Evolutionary conservation across 768 basidiomycete genomes (phyloP).

Genomic region (Galerina marginata): DNA sequence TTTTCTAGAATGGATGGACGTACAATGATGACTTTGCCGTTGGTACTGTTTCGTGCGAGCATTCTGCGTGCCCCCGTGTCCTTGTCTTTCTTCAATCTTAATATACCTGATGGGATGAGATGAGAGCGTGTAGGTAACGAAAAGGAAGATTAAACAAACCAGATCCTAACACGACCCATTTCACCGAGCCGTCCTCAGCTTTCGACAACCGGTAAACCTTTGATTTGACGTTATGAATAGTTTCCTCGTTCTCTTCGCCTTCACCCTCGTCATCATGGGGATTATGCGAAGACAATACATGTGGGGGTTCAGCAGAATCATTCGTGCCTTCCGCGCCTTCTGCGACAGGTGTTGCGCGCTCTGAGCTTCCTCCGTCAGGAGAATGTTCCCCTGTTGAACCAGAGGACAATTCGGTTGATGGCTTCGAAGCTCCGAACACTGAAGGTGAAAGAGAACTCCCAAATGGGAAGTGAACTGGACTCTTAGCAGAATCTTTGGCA

Average conservation of each 20-base stretch:
- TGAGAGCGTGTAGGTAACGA: background rate
- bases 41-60: slow-evolving; percentile 73
- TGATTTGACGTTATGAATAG: slow-evolving; percentile 57
- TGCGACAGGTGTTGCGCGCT: slow-evolving; percentile 17
- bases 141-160: slow-evolving; percentile 42
- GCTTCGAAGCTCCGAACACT: slow-evolving; percentile 4
- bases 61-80: slow-evolving; percentile 61
- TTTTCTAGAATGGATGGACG: slow-evolving; percentile 32
- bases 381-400: slow-evolving; percentile 13
- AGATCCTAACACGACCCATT: slow-evolving; percentile 72
- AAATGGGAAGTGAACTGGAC: slow-evolving; percentile 18
- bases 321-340: slow-evolving; percentile 23
- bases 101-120: slow-evolving; percentile 49
- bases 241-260: slow-evolving; percentile 84
- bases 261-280: slow-evolving; percentile 76
- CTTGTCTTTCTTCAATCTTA: slow-evolving; percentile 79
- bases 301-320: slow-evolving; percentile 22
- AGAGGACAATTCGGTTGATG: slow-evolving; percentile 6
- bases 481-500: slow-evolving; percentile 3
- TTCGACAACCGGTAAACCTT: slow-evolving; percentile 69
- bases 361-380: slow-evolving; percentile 19
- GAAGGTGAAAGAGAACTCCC: slow-evolving; percentile 12
- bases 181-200: slow-evolving; percentile 45
- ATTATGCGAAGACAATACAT: slow-evolving; percentile 26
- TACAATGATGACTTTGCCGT: slow-evolving; percentile 78